Percentiles rank a stretch among this genome's conserved stretches.
These are phyloP conservation scores for Saxophila tyrrhenica DNA, from an alignment of 495 filamentous ascomycete genomes.

Conservation along the genomic window DNA sequence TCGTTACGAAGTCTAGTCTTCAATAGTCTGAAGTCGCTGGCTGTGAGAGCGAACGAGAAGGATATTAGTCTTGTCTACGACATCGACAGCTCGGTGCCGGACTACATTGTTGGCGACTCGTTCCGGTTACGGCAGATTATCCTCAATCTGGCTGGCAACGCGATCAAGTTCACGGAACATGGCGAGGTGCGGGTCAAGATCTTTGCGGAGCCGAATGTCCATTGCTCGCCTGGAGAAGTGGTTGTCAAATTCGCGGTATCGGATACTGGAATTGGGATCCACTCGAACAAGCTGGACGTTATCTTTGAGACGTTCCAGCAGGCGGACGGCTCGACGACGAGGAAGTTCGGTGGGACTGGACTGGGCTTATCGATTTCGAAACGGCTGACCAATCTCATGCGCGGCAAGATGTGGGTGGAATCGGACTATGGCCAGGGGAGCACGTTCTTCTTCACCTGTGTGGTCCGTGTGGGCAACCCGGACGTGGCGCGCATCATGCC, in stretches of 20 bases:
- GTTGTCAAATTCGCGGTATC: slow-evolving; percentile 94
- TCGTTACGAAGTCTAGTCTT: slow-evolving; percentile 92
- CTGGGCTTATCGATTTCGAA: slow-evolving; percentile 95
- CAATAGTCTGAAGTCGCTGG: slow-evolving; percentile 91
- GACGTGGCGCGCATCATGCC: slow-evolving; percentile 71
- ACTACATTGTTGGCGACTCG: slow-evolving; percentile 93
- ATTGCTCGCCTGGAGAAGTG: slow-evolving; percentile 64
- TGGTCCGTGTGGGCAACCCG: slow-evolving; percentile 73
- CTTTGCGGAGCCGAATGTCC: slow-evolving; percentile 57
- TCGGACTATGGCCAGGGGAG: slow-evolving; percentile 88
- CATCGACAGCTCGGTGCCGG: slow-evolving; percentile 86
- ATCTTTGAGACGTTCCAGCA: slow-evolving; percentile 99
- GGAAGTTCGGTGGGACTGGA: slow-evolving; percentile 93
- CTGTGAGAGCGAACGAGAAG: slow-evolving; percentile 95
- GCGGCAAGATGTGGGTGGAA: slow-evolving; percentile 93
- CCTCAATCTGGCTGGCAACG: slow-evolving; percentile 68
- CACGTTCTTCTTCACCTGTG: slow-evolving; percentile 95
- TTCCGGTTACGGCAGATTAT: slow-evolving; percentile 96
- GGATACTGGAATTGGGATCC: slow-evolving; percentile 96
- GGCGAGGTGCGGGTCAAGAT: slow-evolving; percentile 95
- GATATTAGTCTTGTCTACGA: slow-evolving; percentile 88
- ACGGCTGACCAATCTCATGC: slow-evolving; percentile 91
- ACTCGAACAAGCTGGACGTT: slow-evolving; percentile 86
- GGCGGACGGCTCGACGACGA: slow-evolving; percentile 93
- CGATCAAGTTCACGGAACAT: slow-evolving; percentile 94